Evolutionary conservation across 768 basidiomycete genomes (phyloP).

Genomic region (Kwoniella dendrophila): DNA sequence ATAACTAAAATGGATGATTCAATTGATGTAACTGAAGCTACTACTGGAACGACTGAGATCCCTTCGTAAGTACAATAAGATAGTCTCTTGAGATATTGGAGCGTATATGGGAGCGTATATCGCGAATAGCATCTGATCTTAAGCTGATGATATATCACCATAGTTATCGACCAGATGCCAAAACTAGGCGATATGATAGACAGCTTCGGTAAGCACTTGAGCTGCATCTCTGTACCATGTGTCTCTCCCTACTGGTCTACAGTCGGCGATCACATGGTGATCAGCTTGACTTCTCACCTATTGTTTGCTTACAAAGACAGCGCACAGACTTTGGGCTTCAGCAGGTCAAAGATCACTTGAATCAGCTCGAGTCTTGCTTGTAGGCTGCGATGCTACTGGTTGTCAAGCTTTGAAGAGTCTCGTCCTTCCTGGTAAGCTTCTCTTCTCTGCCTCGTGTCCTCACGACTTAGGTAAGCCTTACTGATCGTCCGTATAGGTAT

Average conservation of each 20-base stretch:
- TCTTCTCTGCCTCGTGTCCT: neutral
- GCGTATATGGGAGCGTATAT: too few species aligned
- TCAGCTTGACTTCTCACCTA: neutral
- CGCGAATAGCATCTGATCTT: too few species aligned
- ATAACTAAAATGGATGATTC: slow-evolving; percentile 52
- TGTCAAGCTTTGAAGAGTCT: slow-evolving; percentile 94
- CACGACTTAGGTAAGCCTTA: too few species aligned
- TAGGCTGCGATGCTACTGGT: slow-evolving; percentile 78
- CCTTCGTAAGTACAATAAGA: slow-evolving; percentile 40
- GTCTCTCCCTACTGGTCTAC: neutral
- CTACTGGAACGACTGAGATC: slow-evolving; percentile 38
- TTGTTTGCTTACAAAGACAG: neutral
- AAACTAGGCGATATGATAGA: slow-evolving; percentile 89
- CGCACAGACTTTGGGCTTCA: slow-evolving; percentile 83
- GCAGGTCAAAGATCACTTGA: slow-evolving; percentile 89
- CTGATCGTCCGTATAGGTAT: too few species aligned
- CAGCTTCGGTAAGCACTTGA: slow-evolving; percentile 74
- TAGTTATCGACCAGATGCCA: slow-evolving; percentile 75
- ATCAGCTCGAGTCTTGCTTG: slow-evolving; percentile 74
- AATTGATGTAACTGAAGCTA: slow-evolving; percentile 44
- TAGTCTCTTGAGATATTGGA: too few species aligned
- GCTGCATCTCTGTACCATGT: neutral
- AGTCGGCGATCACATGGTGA: neutral
- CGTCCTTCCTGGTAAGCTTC: slow-evolving; percentile 72
- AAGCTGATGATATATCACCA: slow-evolving; percentile 1